Evolutionary conservation across 2,329 filamentous ascomycete species (phyloP).

Genomic region (Verticillium klebahnii): DNA sequence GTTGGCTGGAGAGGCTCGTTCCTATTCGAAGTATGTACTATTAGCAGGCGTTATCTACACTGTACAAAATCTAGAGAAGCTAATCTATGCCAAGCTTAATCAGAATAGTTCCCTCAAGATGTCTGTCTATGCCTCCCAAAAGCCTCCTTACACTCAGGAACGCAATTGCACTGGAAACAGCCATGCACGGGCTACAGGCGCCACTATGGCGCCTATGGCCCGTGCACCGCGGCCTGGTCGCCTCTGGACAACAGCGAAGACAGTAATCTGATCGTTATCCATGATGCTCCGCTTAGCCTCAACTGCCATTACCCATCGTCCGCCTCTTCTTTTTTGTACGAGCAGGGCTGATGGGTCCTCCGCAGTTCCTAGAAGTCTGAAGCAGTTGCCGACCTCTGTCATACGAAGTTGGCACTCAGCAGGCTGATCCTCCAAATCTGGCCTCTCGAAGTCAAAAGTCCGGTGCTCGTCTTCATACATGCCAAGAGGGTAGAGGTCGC

Average conservation of each 20-base stretch:
- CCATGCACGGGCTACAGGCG: neutral
- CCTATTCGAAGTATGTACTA: neutral
- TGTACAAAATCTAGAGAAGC: neutral
- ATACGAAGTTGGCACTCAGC: neutral
- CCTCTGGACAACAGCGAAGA: neutral
- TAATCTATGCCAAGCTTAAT: neutral
- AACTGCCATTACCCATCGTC: neutral
- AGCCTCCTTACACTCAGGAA: neutral
- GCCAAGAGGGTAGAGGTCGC: neutral
- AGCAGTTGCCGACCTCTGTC: neutral
- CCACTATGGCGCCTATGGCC: neutral
- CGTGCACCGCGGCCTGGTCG: neutral
- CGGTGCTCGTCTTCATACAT: neutral
- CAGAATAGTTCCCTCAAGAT: neutral
- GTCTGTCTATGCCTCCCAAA: neutral
- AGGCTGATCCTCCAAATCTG: neutral
- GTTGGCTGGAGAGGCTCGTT: neutral
- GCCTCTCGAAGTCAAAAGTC: neutral
- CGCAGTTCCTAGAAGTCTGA: neutral
- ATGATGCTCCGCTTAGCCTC: constrained; percentile 1
- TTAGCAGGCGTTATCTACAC: neutral
- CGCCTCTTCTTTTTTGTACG: neutral
- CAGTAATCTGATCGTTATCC: neutral
- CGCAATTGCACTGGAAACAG: neutral
- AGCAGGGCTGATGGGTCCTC: neutral